Evolutionary conservation across 495 filamentous ascomycete species (phyloP), one percentile per base, ranked within the genome.

Genomic region (Tuber borchii): DNA sequence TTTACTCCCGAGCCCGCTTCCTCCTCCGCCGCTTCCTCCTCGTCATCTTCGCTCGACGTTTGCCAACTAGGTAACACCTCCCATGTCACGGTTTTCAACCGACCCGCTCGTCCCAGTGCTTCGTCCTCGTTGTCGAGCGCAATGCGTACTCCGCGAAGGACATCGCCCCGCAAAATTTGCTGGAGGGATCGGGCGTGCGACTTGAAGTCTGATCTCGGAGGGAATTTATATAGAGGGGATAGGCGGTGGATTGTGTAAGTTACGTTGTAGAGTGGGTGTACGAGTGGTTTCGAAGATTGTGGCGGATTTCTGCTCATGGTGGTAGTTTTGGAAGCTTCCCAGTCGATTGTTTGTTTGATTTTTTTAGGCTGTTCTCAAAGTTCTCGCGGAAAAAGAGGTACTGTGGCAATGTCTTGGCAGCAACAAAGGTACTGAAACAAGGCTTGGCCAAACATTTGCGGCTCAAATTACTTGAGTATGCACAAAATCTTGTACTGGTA

Each of bases 241-340:
- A 90, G 84, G 51, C 87, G 86, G 78, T 90, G 84, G n/a, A 87
- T 77, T 14, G 86, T 87, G 85, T 87, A 90, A 14, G 87, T 88
- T 1, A 87, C 87, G 71, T 88, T 87, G 73, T 88, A 86, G 44
- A 90, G 84, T 16, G 85, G 85, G 74, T 85, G 84, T 61, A 68
- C 43, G 17, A 44, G 40, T 48, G 73, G 22, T 73, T 31, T 65
- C 4, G 56, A 65, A 26, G 56, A 34, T 65, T 34, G 26, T 34
- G 56, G 26, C 7, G 26, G 56, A 79, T 79, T 7, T 48, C 48
- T 75, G 19, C 31, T 51, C 17, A 51, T 73, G 20, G 45, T 46
- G 46, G 37, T 48, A 37, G 20, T 16, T 46, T 46, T 44, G 48
- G 39, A 43, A 37, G 48, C 12, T 65, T 65, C n/a, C 12, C 14